Evolutionary conservation across 2,329 filamentous ascomycete genomes (phyloP).

Genomic region (Cladosporium halotolerans): DNA sequence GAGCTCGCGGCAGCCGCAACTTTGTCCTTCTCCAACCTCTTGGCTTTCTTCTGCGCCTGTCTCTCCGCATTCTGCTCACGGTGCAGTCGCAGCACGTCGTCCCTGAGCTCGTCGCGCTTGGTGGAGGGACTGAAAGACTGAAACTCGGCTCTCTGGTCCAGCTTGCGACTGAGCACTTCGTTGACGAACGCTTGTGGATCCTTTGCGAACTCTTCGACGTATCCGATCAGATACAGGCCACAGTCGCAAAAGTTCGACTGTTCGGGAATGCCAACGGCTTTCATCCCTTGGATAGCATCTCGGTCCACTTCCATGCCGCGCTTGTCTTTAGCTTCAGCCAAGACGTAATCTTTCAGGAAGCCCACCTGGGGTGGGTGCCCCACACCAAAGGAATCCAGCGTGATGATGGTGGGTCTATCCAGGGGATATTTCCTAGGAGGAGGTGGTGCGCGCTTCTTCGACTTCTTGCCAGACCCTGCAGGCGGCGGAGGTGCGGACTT

Average conservation of each 20-base stretch:
- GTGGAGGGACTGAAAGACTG: slow-evolving; percentile 47
- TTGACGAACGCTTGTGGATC: slow-evolving; percentile 65
- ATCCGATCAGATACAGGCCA: slow-evolving; percentile 78
- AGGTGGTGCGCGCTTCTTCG: slow-evolving; percentile 17
- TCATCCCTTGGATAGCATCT: slow-evolving; percentile 54
- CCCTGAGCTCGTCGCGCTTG: slow-evolving; percentile 60
- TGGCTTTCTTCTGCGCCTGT: slow-evolving; percentile 34
- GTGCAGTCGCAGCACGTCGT: slow-evolving; percentile 59
- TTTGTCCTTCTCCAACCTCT: slow-evolving; percentile 10
- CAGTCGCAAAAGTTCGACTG: slow-evolving; percentile 87
- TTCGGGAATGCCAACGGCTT: slow-evolving; percentile 66
- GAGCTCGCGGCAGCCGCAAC: background rate
- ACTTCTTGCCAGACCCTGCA: slow-evolving; percentile 12
- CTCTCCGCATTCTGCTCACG: slow-evolving; percentile 46
- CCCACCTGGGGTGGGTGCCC: slow-evolving; percentile 58
- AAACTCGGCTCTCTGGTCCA: slow-evolving; percentile 52
- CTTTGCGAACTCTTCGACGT: slow-evolving; percentile 73
- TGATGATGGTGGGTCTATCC: slow-evolving; percentile 63
- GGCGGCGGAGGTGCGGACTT: slow-evolving; percentile 1
- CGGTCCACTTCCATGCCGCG: slow-evolving; percentile 42
- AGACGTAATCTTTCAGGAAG: slow-evolving; percentile 69
- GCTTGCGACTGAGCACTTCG: slow-evolving; percentile 59
- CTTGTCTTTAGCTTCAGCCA: slow-evolving; percentile 64
- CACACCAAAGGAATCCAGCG: slow-evolving; percentile 75
- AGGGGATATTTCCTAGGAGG: slow-evolving; percentile 28